Conservation (phyloP, 306 rosid genomes). For the Cucumis sativus region DNA sequence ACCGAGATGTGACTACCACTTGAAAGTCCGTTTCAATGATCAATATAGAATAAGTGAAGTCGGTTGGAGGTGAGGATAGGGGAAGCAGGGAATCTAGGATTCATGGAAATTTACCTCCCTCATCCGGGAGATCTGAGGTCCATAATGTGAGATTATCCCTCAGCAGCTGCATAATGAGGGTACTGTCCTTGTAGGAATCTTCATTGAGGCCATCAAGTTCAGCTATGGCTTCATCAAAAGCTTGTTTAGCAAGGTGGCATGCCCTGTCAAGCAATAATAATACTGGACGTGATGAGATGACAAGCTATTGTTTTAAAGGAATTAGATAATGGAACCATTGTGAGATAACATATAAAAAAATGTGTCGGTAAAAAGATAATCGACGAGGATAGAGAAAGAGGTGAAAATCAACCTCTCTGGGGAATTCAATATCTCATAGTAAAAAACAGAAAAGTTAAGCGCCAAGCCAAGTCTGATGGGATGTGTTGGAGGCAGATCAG, state of each 20-base stretch:
- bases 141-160: conserved; percentile 66
- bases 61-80: neutral
- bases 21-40: neutral
- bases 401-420: conserved; percentile 37
- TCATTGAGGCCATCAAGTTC: conserved; percentile 32
- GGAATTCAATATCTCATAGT: conserved; percentile 63
- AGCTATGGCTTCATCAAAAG: conserved; percentile 35
- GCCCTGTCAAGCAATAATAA: conserved; percentile 7
- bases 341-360: no score
- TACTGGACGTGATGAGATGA: neutral
- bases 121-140: conserved; percentile 60
- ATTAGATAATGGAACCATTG: neutral
- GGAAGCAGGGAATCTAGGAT: neutral
- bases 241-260: conserved; percentile 31
- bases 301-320: neutral
- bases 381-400: neutral
- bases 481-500: conserved; percentile 50
- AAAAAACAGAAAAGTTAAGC: conserved; percentile 59
- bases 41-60: neutral
- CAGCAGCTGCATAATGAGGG: conserved; percentile 27
- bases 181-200: conserved; percentile 50
- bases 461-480: conserved; percentile 59
- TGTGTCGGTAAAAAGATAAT: neutral
- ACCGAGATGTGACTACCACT: neutral
- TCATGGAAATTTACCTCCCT: conserved; percentile 35